Base-by-base conservation (phyloP, 768 basidiomycete genomes). In the Boletus rubroflammeus region DNA sequence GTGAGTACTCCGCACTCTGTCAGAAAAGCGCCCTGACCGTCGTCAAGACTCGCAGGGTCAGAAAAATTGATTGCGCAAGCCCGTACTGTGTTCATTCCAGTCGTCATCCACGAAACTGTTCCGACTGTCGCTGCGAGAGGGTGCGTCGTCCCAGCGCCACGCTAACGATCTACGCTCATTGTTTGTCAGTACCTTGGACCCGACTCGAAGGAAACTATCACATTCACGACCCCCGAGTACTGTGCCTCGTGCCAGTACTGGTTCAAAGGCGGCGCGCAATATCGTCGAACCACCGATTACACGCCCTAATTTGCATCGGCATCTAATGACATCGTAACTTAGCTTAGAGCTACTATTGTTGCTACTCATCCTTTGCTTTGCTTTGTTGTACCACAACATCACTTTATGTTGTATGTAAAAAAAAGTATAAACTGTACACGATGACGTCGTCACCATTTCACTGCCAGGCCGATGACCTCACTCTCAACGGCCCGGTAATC, bases 401-500 rank as follows among this genome's bases (percentile, higher is more conserved):
- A 36, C 10, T 38, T n/a, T n/a, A n/a, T n/a, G n/a, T n/a, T 61
- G 58, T 63, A 60, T 54, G 55, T 65, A 57, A 46, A 53, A 41
- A 53, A 21, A 25, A 28, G 26, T 55, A 26, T 29, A 55, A 46
- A 36, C 43, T 26, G 9, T 45, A 34, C 44, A 47, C 31, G 31
- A 56, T 58, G 50, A 59, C 59, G 55, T 59, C 46, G 54, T 71
- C 49, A 89, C 87, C 88, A 89, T 58, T 87, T 84, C 5, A 90
- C 88, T 7, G 84, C 82, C 38, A 88, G 69, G 21, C 90, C 91
- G 36, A 87, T 73, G 21, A 91, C 83, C 62, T 93, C 90, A 71
- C 85, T 90, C 71, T 90, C 90, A 2, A 97, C 92, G 26, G 89
- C 89, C 54, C 83, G 80, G 67, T 93, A 96, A 65, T 81, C 73